Base-by-base conservation (phyloP, 2,329 filamentous ascomycete genomes). In the Hysterium pulicare region DNA sequence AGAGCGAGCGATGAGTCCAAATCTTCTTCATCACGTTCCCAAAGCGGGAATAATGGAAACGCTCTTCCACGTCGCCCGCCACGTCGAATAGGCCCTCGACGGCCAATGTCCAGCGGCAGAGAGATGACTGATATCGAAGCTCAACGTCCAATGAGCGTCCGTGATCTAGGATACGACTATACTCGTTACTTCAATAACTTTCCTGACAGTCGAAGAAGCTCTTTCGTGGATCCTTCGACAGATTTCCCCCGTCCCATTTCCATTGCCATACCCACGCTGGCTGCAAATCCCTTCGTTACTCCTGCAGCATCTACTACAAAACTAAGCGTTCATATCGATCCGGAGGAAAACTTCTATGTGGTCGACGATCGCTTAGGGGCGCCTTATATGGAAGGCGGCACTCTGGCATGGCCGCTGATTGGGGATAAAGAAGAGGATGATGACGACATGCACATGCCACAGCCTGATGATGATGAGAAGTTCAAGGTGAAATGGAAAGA, bases 401-500 rank as follows among this genome's bases (percentile, higher is more conserved):
- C 67, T 17, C 62, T 62, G 45, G 54, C 50, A 1, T 73, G 72
- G 53, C 69, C 74, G 4, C 52, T 78, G 16, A 74, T 75, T 48
- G 61, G 66, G 11, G 70, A 78, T 45, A 69, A 77, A 45, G 66
- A 71, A 36, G 77, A 79, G 52, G 68, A 68, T 20, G 77, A 79
- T 47, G 77, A 79, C 47, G 71, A 73, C 20, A 68, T 77, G 59
- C 76, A 79, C 45, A 73, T 75, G 64, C 76, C 77, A 8, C 62
- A 64, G 35, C 70, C 71, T 37, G 72, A 77, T 48, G 71, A 75
- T 41, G 74, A 77, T 45, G 62, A 68, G 44, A 59, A 51, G 32
- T 67, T 66, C 55, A 74, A 67, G 48, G 58, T 71, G 6, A 67
- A 55, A 13, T 59, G 67, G 45, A 66, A 59, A 37, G 73, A 77